These are phyloP conservation scores for Thyridium curvatum DNA, from an alignment of 2,329 filamentous ascomycete species.

Conservation along the genomic window DNA sequence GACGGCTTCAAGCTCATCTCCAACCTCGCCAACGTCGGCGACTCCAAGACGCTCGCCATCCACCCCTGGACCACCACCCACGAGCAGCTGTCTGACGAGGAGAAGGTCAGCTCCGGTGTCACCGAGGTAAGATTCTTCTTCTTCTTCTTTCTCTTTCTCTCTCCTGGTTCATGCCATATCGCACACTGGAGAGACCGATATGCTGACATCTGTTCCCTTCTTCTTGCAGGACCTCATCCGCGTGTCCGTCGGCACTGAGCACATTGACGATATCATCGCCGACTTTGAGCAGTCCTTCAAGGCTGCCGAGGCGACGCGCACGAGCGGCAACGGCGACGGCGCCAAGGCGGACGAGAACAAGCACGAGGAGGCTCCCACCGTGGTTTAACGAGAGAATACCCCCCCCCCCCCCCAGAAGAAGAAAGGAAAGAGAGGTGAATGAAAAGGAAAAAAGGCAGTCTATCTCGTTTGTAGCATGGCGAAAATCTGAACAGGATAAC, in stretches of 20 bases:
- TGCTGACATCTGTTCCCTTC: too few relatives aligned
- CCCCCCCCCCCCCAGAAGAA: too few relatives aligned
- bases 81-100: constrained; percentile 79
- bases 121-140: constrained; percentile 50
- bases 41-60: constrained; percentile 90
- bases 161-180: too few relatives aligned
- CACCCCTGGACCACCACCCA: constrained; percentile 96
- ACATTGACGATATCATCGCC: constrained; percentile 94
- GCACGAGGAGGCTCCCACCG: background rate
- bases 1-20: constrained; percentile 94
- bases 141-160: background rate
- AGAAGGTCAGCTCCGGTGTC: constrained; percentile 74
- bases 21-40: constrained; percentile 92
- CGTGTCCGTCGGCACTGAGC: constrained; percentile 91
- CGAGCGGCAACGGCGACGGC: constrained; percentile 12
- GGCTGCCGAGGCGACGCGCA: constrained; percentile 40
- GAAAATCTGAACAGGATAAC: too few relatives aligned
- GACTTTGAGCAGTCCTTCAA: constrained; percentile 92
- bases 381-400: background rate
- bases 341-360: constrained; percentile 8
- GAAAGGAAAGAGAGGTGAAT: too few relatives aligned
- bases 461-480: too few relatives aligned
- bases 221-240: constrained; percentile 71
- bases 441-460: too few relatives aligned
- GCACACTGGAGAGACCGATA: too few relatives aligned